Evolutionary conservation across 73 alveolate genomes (phyloP).

Genomic region (Strombidium stylifer): DNA sequence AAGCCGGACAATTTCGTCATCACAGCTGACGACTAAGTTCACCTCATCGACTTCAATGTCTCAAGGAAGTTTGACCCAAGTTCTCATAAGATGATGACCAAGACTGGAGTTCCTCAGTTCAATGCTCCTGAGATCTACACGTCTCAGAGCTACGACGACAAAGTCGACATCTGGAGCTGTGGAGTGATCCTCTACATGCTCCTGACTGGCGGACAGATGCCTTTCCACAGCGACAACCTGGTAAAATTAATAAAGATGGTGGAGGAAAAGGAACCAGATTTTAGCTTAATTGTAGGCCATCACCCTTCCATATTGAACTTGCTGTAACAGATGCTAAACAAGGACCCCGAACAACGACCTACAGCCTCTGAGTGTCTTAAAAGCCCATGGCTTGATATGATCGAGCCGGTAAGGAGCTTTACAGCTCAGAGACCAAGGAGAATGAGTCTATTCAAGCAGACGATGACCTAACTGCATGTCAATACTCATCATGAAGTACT

Average conservation of each 20-base stretch:
- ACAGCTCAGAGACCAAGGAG: too few relatives aligned
- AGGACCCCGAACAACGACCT: too few relatives aligned
- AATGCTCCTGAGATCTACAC: slow-evolving; percentile 43
- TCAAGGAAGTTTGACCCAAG: slow-evolving; percentile 17
- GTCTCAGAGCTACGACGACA: slow-evolving; percentile 13
- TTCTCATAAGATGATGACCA: slow-evolving; percentile 31
- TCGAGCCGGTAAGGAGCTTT: too few relatives aligned
- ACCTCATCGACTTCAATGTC: slow-evolving; percentile 64
- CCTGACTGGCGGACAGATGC: slow-evolving; percentile 43
- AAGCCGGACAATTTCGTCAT: slow-evolving; percentile 63
- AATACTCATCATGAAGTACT: too few relatives aligned
- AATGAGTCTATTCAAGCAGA: too few relatives aligned
- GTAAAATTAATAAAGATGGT: slow-evolving; percentile 24
- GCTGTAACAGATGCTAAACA: too few relatives aligned
- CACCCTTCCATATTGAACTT: too few relatives aligned
- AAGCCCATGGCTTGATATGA: too few relatives aligned
- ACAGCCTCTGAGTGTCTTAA: too few relatives aligned
- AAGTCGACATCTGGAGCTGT: slow-evolving; percentile 55
- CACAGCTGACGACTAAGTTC: slow-evolving; percentile 51
- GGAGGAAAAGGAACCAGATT: too few relatives aligned
- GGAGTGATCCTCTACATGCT: slow-evolving; percentile 53
- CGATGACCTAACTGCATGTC: too few relatives aligned
- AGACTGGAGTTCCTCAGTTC: slow-evolving; percentile 40
- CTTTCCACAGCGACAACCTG: slow-evolving; percentile 30
- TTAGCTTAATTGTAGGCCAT: too few relatives aligned